phyloP scores from a whole-genome alignment of 2,329 filamentous ascomycete genomes.

The Pyrenophora seminiperda region DNA sequence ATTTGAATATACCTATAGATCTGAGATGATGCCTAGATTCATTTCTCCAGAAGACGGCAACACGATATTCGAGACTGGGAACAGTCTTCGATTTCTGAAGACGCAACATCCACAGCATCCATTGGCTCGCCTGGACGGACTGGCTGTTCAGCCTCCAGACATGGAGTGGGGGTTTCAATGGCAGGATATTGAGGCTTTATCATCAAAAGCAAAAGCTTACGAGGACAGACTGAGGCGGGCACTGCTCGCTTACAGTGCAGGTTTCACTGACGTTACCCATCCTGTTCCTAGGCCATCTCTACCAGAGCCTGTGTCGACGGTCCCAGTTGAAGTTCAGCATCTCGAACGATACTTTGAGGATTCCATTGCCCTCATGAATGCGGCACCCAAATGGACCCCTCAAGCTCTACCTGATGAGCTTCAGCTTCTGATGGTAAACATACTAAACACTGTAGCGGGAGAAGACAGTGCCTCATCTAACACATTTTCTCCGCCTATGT shows the following conservation, averaged over 20 bases:
- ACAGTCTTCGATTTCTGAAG: slow-evolving; percentile 74
- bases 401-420: slow-evolving; percentile 36
- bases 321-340: slow-evolving; percentile 8
- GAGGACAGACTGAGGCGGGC: slow-evolving; percentile 50
- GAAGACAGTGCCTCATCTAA: not conserved
- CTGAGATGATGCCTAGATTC: slow-evolving; percentile 71
- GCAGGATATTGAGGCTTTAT: slow-evolving; percentile 69
- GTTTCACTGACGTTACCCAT: not conserved
- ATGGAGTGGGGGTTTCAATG: slow-evolving; percentile 75
- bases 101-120: slow-evolving; percentile 73
- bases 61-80: slow-evolving; percentile 78
- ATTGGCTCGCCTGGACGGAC: slow-evolving; percentile 60
- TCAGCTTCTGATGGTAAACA: slow-evolving; percentile 26
- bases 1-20: slow-evolving; percentile 67
- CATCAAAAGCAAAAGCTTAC: slow-evolving; percentile 62
- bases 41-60: slow-evolving; percentile 71
- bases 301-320: not conserved
- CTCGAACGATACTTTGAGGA: slow-evolving; percentile 35
- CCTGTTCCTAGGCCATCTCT: not conserved
- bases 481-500: slow-evolving; percentile 59
- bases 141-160: slow-evolving; percentile 59
- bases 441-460: slow-evolving; percentile 15
- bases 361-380: slow-evolving; percentile 34
- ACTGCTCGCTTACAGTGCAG: slow-evolving; percentile 33
- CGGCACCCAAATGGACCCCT: slow-evolving; percentile 20